Evolutionary conservation across 192 early-diverging fungal genomes (phyloP).

Genomic region (Backusella circina): DNA sequence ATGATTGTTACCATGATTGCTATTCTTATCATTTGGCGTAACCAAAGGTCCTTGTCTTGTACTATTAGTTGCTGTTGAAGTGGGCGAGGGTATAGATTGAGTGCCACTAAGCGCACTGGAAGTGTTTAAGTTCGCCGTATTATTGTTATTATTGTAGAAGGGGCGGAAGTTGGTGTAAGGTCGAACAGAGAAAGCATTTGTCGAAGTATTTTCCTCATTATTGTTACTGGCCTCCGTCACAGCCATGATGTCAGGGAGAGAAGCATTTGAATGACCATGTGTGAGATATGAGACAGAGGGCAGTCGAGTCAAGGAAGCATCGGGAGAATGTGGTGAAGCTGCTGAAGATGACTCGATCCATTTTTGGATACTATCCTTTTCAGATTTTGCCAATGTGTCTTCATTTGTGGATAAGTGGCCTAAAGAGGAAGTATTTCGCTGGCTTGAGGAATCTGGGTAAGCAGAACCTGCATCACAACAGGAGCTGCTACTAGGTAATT

Average conservation of each 20-base stretch:
- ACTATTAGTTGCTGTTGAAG: background rate
- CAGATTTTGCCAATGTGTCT: background rate
- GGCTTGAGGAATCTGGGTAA: background rate
- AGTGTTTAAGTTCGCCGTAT: background rate
- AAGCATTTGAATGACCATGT: background rate
- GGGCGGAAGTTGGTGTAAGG: constrained; percentile 13
- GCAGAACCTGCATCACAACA: background rate
- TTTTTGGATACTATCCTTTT: constrained; percentile 13
- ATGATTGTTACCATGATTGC: background rate
- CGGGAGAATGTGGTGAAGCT: background rate
- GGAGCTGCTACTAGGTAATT: background rate
- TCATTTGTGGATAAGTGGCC: background rate
- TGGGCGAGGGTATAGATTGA: constrained; percentile 8
- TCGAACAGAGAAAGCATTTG: constrained; percentile 1
- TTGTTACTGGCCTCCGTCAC: background rate
- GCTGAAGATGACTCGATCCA: constrained; percentile 14
- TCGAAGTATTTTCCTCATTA: background rate
- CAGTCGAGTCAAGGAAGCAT: background rate
- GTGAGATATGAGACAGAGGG: constrained; percentile 15
- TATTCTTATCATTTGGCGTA: background rate
- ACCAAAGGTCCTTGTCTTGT: background rate
- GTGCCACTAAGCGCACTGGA: background rate
- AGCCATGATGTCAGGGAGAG: background rate
- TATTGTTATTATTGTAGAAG: background rate
- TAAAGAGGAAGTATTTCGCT: background rate